Base-by-base conservation (phyloP, 2,329 filamentous ascomycete species). In the Nemania bipapillata region DNA sequence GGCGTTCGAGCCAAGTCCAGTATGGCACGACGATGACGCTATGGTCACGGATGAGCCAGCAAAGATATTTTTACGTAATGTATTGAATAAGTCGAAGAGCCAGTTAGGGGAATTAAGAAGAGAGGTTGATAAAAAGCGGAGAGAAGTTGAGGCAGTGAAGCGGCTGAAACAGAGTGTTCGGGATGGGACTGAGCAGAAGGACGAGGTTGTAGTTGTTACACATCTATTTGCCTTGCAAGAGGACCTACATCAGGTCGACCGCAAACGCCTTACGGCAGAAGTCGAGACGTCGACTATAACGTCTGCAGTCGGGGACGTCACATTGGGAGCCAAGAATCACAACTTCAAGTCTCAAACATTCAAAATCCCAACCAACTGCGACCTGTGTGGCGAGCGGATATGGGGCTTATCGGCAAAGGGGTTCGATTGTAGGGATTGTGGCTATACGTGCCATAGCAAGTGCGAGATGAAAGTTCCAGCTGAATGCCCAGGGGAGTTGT, bases 271-370 rank as follows among this genome's bases (percentile, higher is more conserved):
- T 49, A 96, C 92, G 2, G 93, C 93, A 40, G 96, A 98, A 80
- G 91, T 97, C 17, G 96, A 99, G 81, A 94, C 94, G 8, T 91
- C 92, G 1, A 97, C 94, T 1, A 97, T 99, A 77, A 95, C 93
- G n/a, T 85, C 90, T 9, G 92, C 90, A 0, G 95, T 97, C 2
- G 96, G 96, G 40, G 96, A 99, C 78, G 87, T 99, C 63, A 97
- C 94, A 1, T 84, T 97, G 22, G 95, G 95, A 20, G 94, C 94
- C 11, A 93, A 93, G 79, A 97, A 94, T 77, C 96, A 99, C 83
- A 96, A 97, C 77, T 99, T 99, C 86, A 97, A 97, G 81, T 90
- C 93, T n/a, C 94, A 98, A 78, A 98, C 96, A 0, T 99, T 98
- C 86, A 98, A 98, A 80, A 97, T 99, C 69, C 96, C 96, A 0